Evolutionary conservation across 176 grass and related monocot genomes (phyloP), one percentile per base, ranked within the genome.

Genomic region (Typha latifolia): DNA sequence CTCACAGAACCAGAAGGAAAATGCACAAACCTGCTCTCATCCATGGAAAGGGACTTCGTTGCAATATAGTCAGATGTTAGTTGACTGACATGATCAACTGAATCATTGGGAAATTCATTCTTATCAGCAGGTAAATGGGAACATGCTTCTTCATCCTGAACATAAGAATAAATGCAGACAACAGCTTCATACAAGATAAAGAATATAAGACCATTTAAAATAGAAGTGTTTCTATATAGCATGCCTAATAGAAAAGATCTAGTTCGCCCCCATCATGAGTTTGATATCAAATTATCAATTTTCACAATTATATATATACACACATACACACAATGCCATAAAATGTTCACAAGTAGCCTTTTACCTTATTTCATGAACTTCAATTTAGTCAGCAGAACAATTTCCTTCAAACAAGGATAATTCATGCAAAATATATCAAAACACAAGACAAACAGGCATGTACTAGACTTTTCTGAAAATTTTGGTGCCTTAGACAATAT

Each of bases 61-160:
- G 73, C 67, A 14, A 52, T 14, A 51, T 51, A 53, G 32, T 80
- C 65, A 69, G 80, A 77, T 53, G 64, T 24, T 80, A 51, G 66
- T 29, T 72, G 69, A 32, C 68, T 69, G 77, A 52, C 63, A 49
- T 55, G 61, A 14, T 37, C 75, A 22, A 59, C 61, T 26, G 49
- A 31, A 68, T 64, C 43, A 74, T 8, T 70, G 52, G 24, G 47
- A 74, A 59, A 37, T 24, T 65, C 29, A 77, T 74, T 27, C 8
- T 74, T n/a, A 50, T 76, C 56, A 72, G 59, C 66, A 74, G 62
- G 56, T 24, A 75, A 13, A 52, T 72, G 78, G 34, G 74, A 77
- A 64, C 72, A 72, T 64, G 63, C 71, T 69, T 84, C 78, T 61
- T 84, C 62, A 71, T 74, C 85, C 85, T 88, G 70, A 14, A 13